Conservation (phyloP, 176 grass and related monocot species). For the Bolboschoenus planiculmis region DNA sequence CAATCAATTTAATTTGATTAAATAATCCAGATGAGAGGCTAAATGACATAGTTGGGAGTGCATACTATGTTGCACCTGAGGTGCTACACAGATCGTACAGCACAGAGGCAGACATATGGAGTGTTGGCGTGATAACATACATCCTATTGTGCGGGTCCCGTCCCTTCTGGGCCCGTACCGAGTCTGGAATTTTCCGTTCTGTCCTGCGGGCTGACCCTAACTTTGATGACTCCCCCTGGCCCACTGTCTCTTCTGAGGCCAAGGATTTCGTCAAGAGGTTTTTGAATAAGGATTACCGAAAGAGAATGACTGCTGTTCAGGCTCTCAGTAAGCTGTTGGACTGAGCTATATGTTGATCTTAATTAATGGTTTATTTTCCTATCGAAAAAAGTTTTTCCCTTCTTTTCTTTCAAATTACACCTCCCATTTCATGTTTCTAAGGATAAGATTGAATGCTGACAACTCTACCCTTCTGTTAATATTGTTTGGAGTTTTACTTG, state of each 20-base stretch:
- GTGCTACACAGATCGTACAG: slow-evolving; percentile 98
- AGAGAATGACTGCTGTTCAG: slow-evolving; percentile 98
- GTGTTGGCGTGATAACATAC: slow-evolving; percentile 98
- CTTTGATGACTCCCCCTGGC: slow-evolving; percentile 93
- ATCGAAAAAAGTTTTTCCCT: background rate
- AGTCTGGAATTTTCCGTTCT: slow-evolving; percentile 98
- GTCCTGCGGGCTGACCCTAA: slow-evolving; percentile 96
- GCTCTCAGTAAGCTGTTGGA: slow-evolving; percentile 76
- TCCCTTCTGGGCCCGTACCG: slow-evolving; percentile 97
- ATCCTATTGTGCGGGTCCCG: slow-evolving; percentile 91
- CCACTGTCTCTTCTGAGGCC: slow-evolving; percentile 67
- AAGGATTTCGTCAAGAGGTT: slow-evolving; percentile 99
- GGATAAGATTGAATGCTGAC: background rate
- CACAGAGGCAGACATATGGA: slow-evolving; percentile 97
- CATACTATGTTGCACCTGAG: slow-evolving; percentile 95
- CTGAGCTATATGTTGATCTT: background rate
- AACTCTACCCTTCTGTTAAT: background rate
- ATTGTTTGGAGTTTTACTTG: background rate
- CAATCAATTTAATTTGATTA: slow-evolving; percentile 20
- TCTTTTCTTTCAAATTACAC: background rate
- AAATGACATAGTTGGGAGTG: slow-evolving; percentile 98
- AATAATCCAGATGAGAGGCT: slow-evolving; percentile 87
- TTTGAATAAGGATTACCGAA: slow-evolving; percentile 96
- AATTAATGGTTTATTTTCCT: slow-evolving; percentile 1
- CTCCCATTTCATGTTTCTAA: background rate